Conservation (phyloP, 2,329 filamentous ascomycete species). For the Alternaria conjuncta region DNA sequence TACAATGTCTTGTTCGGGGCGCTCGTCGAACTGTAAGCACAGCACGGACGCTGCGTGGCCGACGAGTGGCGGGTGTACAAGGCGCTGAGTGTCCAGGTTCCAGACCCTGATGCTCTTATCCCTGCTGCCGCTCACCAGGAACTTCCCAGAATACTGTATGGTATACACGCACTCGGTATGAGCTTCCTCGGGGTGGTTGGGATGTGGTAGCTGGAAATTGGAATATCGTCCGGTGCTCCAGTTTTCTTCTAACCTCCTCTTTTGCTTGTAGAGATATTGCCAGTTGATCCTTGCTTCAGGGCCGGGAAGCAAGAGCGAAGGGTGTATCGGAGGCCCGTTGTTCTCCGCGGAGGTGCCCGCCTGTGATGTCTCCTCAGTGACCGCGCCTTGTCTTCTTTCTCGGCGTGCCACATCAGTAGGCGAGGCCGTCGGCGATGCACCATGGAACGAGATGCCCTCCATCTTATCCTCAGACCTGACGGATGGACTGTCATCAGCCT, state of each 20-base stretch:
- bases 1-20: conserved; percentile 86
- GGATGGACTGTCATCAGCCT: conserved; percentile 51
- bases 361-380: conserved; percentile 10
- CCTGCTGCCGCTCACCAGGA: conserved; percentile 90
- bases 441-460: conserved; percentile 46
- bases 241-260: conserved; percentile 83
- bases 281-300: conserved; percentile 76
- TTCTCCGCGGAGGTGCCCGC: conserved; percentile 5
- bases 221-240: conserved; percentile 83
- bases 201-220: conserved; percentile 91
- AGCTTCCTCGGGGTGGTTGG: conserved; percentile 77
- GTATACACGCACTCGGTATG: conserved; percentile 95
- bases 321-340: conserved; percentile 34
- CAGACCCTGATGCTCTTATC: conserved; percentile 89
- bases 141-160: conserved; percentile 84
- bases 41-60: conserved; percentile 88
- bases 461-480: conserved; percentile 43
- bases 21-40: conserved; percentile 92
- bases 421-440: conserved; percentile 21
- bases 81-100: conserved; percentile 80
- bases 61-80: conserved; percentile 74
- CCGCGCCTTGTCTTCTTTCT: conserved; percentile 22
- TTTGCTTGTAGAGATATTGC: conserved; percentile 91
- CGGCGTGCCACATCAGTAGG: conserved; percentile 22
- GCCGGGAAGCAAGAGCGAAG: conserved; percentile 41